These are phyloP conservation scores for Boletus reticulatus DNA, from an alignment of 768 basidiomycete species.

Conservation along the genomic window DNA sequence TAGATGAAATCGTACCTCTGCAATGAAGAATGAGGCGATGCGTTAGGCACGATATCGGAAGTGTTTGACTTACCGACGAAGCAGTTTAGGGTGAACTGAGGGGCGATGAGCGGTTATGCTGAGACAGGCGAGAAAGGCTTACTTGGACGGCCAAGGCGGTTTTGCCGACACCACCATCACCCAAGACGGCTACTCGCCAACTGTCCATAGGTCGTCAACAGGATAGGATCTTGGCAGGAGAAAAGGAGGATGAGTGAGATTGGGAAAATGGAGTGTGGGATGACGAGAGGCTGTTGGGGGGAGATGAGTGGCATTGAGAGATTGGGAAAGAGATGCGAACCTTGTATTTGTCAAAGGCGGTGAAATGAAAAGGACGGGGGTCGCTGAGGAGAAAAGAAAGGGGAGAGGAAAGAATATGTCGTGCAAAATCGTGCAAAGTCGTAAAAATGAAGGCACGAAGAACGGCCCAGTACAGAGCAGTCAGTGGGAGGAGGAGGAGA, in stretches of 20 bases:
- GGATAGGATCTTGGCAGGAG: conserved; percentile 15
- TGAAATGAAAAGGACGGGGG: conserved; percentile 25
- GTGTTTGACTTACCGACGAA: conserved; percentile 75
- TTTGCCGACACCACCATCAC: conserved; percentile 97
- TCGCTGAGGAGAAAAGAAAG: conserved; percentile 35
- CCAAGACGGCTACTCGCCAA: conserved; percentile 94
- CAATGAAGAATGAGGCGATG: conserved; percentile 16
- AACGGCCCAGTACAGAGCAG: conserved; percentile 26
- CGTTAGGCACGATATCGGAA: conserved; percentile 6
- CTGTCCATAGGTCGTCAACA: conserved; percentile 68
- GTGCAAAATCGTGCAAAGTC: conserved; percentile 67
- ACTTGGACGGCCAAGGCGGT: conserved; percentile 96
- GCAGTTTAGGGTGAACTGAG: conserved; percentile 92
- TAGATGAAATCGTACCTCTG: conserved; percentile 50
- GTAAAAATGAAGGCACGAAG: conserved; percentile 46
- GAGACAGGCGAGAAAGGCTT: conserved; percentile 24
- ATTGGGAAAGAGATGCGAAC: conserved; percentile 23
- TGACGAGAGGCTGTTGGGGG: conserved; percentile 14
- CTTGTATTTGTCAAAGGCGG: conserved; percentile 32
- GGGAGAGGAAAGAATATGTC: conserved; percentile 48
- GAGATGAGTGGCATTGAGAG: conserved; percentile 19
- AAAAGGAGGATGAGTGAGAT: conserved; percentile 24
- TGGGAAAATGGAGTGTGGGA: conserved; percentile 26
- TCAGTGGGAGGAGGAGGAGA: conserved; percentile 21
- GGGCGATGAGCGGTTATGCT: conserved; percentile 11